Conservation (phyloP, 176 grass and related monocot species). For the Elymus sibiricus region DNA sequence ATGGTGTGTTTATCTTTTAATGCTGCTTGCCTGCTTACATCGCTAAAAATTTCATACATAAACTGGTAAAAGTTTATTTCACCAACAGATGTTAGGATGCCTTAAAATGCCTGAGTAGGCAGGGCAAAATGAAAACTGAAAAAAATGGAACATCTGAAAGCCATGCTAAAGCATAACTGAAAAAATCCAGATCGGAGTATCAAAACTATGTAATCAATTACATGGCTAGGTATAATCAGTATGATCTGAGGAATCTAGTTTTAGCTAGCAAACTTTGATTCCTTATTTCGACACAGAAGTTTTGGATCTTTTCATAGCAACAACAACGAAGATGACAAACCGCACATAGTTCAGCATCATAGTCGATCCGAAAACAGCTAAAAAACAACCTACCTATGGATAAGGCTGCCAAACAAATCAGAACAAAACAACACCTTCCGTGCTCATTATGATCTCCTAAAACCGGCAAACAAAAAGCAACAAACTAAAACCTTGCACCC, state of each 20-base stretch:
- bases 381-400: background rate
- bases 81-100: background rate
- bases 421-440: slow-evolving; percentile 21
- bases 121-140: background rate
- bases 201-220: background rate
- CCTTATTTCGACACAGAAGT: background rate
- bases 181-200: background rate
- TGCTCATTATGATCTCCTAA: slow-evolving; percentile 17
- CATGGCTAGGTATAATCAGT: background rate
- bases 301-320: slow-evolving; percentile 9
- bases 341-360: background rate
- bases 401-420: slow-evolving; percentile 30
- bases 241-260: background rate
- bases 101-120: background rate
- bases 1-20: background rate
- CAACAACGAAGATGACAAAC: background rate
- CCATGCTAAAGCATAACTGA: background rate
- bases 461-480: background rate
- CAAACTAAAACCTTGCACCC: background rate
- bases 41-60: background rate
- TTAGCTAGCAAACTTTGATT: background rate
- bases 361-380: slow-evolving; percentile 25
- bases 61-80: background rate
- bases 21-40: background rate
- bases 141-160: background rate